These are phyloP conservation scores for Hippophae tibetana DNA, from an alignment of 306 rosid species.

Conservation along the genomic window DNA sequence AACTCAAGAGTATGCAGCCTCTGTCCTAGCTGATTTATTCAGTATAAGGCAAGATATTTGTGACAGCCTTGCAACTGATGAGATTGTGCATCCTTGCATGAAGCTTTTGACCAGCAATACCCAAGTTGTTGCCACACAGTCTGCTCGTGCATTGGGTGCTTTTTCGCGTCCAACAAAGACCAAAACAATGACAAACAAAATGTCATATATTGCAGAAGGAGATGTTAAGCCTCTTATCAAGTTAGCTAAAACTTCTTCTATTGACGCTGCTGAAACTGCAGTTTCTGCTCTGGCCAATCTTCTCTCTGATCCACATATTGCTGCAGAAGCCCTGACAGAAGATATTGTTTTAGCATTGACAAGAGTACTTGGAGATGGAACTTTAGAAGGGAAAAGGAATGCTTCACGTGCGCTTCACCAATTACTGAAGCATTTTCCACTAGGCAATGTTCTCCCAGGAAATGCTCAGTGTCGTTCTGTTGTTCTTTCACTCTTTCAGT, in stretches of 20 bases:
- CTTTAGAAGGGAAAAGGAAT: conserved; percentile 70
- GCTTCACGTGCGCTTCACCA: conserved; percentile 85
- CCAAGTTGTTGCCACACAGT: conserved; percentile 88
- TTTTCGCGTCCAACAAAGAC: conserved; percentile 68
- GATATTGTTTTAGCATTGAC: conserved; percentile 80
- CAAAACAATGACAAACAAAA: conserved; percentile 39
- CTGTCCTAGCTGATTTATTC: conserved; percentile 87
- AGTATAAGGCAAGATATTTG: conserved; percentile 82
- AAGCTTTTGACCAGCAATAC: conserved; percentile 81
- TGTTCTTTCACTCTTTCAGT: conserved; percentile 71
- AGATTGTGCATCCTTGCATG: conserved; percentile 78
- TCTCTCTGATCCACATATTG: conserved; percentile 72
- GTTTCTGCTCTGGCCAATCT: conserved; percentile 92
- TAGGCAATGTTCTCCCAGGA: conserved; percentile 60
- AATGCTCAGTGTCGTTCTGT: conserved; percentile 59
- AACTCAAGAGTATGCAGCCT: conserved; percentile 79
- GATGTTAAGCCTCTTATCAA: conserved; percentile 74
- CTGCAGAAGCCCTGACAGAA: conserved; percentile 65
- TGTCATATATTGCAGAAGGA: conserved; percentile 66
- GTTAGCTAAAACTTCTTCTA: conserved; percentile 84
- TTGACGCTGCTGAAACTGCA: conserved; percentile 86
- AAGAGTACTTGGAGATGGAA: conserved; percentile 76
- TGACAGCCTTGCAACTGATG: conserved; percentile 78
- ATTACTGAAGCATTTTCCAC: conserved; percentile 72
- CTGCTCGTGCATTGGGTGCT: conserved; percentile 88